Evolutionary conservation across 2,329 filamentous ascomycete genomes (phyloP).

Genomic region (Westerdykella aurantiaca): DNA sequence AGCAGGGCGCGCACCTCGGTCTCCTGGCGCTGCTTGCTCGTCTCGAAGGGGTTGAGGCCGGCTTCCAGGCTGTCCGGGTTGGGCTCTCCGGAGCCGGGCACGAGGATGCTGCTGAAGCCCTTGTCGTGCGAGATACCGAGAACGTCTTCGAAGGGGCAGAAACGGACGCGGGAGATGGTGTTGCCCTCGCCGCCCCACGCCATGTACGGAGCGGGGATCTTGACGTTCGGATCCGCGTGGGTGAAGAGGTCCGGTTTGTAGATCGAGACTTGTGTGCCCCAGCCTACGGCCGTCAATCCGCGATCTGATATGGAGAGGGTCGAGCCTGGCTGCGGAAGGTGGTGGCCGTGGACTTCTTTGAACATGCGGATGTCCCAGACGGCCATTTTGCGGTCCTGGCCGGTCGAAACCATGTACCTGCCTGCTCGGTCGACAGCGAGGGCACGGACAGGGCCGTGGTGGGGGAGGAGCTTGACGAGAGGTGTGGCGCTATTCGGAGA

Average conservation of each 20-base stretch:
- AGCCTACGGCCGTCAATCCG: conserved; percentile 80
- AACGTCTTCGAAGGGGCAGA: conserved; percentile 94
- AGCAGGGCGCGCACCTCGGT: conserved; percentile 81
- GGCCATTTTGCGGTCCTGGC: conserved; percentile 86
- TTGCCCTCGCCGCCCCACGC: conserved; percentile 83
- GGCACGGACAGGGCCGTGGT: conserved; percentile 80
- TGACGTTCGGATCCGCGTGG: conserved; percentile 65
- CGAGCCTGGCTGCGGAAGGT: conserved; percentile 72
- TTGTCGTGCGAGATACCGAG: conserved; percentile 77
- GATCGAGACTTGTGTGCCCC: conserved; percentile 81
- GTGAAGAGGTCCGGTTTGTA: conserved; percentile 82
- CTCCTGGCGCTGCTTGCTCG: conserved; percentile 84
- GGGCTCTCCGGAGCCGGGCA: conserved; percentile 92
- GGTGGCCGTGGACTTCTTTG: conserved; percentile 86
- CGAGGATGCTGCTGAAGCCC: conserved; percentile 83
- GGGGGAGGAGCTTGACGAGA: conserved; percentile 84
- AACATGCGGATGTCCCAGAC: conserved; percentile 95
- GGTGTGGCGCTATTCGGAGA: conserved; percentile 84
- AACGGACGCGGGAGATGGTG: conserved; percentile 71
- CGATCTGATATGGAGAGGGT: conserved; percentile 85
- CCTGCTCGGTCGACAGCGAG: conserved; percentile 84
- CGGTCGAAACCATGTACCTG: conserved; percentile 90
- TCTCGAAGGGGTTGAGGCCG: conserved; percentile 81
- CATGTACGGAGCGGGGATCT: conserved; percentile 86
- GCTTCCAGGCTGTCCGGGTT: conserved; percentile 92